These are phyloP conservation scores for Galerina sulciceps DNA, from an alignment of 768 basidiomycete species.

Conservation along the genomic window DNA sequence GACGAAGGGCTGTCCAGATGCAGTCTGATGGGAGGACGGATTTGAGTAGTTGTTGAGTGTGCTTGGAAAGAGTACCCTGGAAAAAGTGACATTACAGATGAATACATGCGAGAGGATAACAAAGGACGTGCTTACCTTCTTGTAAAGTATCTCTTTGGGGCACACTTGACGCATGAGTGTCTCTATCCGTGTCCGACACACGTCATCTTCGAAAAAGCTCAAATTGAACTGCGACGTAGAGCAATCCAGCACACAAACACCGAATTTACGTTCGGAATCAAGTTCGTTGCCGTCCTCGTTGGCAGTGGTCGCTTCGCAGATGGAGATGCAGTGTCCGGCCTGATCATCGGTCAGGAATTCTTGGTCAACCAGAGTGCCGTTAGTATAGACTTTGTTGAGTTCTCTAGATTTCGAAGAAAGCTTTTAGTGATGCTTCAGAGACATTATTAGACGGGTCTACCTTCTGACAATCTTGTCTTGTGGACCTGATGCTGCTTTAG, in stretches of 20 bases:
- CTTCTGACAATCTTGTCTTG: conserved; percentile 90
- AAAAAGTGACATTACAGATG: background rate
- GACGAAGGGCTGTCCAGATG: conserved; percentile 86
- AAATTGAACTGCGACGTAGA: conserved; percentile 95
- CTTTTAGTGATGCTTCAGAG: background rate
- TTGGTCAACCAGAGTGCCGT: conserved; percentile 93
- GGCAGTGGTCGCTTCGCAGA: conserved; percentile 63
- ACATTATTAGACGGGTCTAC: conserved; percentile 33
- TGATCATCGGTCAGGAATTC: conserved; percentile 90
- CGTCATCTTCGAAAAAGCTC: conserved; percentile 88
- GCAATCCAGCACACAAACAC: conserved; percentile 91
- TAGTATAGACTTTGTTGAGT: conserved; percentile 94
- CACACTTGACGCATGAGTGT: conserved; percentile 90
- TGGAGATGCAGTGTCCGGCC: conserved; percentile 91
- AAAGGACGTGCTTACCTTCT: conserved; percentile 60
- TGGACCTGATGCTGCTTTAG: conserved; percentile 54
- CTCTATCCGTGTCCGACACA: conserved; percentile 90
- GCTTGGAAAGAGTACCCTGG: conserved; percentile 85
- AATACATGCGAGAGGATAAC: background rate
- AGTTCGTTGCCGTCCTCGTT: conserved; percentile 40
- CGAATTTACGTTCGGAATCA: conserved; percentile 61
- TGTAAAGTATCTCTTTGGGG: conserved; percentile 89
- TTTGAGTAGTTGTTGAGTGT: conserved; percentile 84
- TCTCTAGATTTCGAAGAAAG: conserved; percentile 50
- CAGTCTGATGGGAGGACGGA: conserved; percentile 78